Conservation (phyloP, 2,329 filamentous ascomycete species). For the Camillea tinctor region DNA sequence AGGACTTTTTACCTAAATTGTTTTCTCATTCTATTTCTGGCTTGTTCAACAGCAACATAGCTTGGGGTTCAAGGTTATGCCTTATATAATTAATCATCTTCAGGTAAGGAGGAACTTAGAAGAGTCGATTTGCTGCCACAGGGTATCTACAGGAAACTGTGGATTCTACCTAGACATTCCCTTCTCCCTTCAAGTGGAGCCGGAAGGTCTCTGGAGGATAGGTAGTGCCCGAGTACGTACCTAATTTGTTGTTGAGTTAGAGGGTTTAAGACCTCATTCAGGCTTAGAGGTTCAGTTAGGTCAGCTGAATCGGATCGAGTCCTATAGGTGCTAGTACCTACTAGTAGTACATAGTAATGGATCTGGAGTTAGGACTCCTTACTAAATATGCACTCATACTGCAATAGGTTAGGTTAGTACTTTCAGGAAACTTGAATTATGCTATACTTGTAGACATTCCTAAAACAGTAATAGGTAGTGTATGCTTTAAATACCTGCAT, state of each 20-base stretch:
- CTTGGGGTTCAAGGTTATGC: neutral
- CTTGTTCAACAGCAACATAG: neutral
- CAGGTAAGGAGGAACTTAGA: neutral
- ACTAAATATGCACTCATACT: too few species aligned
- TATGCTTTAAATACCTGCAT: too few species aligned
- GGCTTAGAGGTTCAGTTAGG: neutral
- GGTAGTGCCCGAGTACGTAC: neutral
- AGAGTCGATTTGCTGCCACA: neutral
- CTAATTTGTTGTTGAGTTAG: neutral
- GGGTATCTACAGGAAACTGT: neutral
- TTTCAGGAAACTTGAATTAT: too few species aligned
- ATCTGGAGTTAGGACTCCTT: neutral
- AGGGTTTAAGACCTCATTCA: too few species aligned
- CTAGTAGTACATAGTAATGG: too few species aligned
- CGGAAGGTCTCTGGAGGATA: neutral
- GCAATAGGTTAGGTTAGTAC: too few species aligned
- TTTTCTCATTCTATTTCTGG: too few species aligned
- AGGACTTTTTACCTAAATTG: neutral
- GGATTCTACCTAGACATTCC: neutral
- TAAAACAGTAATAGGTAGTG: too few species aligned
- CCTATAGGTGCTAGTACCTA: neutral
- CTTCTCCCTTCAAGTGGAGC: neutral
- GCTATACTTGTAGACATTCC: too few species aligned
- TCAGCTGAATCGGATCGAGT: neutral
- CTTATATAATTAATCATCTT: neutral